Evolutionary conservation across 2,329 filamentous ascomycete species (phyloP).

Genomic region (Hymenotorrendiella dingleyae): DNA sequence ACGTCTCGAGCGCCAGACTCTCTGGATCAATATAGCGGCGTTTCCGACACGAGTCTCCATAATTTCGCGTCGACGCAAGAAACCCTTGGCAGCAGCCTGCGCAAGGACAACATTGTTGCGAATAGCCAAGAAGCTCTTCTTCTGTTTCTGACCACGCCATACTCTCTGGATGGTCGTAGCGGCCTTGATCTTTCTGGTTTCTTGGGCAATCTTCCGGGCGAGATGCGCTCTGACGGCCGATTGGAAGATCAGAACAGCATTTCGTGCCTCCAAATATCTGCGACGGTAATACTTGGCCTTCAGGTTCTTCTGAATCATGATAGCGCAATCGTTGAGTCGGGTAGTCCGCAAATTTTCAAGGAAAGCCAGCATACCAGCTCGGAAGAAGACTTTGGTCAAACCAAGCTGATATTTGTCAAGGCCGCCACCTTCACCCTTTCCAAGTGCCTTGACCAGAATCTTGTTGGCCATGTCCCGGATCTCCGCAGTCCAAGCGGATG

Average conservation of each 20-base stretch:
- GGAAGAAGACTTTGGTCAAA: slow-evolving; percentile 98
- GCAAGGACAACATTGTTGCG: slow-evolving; percentile 81
- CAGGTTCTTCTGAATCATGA: slow-evolving; percentile 98
- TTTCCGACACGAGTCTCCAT: slow-evolving; percentile 92
- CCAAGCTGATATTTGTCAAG: slow-evolving; percentile 95
- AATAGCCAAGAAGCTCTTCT: slow-evolving; percentile 71
- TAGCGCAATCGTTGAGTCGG: slow-evolving; percentile 85
- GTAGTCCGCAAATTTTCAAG: slow-evolving; percentile 89
- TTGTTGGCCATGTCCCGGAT: slow-evolving; percentile 91
- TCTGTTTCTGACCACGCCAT: slow-evolving; percentile 88
- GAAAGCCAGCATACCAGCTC: slow-evolving; percentile 97
- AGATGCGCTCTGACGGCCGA: slow-evolving; percentile 70
- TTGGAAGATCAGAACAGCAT: slow-evolving; percentile 76
- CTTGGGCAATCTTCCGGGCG: slow-evolving; percentile 70
- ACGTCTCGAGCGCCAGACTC: slow-evolving; percentile 76
- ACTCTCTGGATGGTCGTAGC: slow-evolving; percentile 93
- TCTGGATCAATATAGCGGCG: slow-evolving; percentile 83
- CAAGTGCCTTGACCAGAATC: slow-evolving; percentile 83
- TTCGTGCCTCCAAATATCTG: slow-evolving; percentile 80
- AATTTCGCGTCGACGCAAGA: slow-evolving; percentile 81
- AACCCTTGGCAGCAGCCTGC: slow-evolving; percentile 88
- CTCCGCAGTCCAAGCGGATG: slow-evolving; percentile 83
- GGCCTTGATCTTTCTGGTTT: slow-evolving; percentile 75
- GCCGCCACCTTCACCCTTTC: slow-evolving; percentile 65
- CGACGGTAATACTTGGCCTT: slow-evolving; percentile 91